A percentile compares a stretch with the other conserved stretches of the same genome.
phyloP scores from a whole-genome alignment of 306 rosid genomes.

The Comarum palustre region DNA sequence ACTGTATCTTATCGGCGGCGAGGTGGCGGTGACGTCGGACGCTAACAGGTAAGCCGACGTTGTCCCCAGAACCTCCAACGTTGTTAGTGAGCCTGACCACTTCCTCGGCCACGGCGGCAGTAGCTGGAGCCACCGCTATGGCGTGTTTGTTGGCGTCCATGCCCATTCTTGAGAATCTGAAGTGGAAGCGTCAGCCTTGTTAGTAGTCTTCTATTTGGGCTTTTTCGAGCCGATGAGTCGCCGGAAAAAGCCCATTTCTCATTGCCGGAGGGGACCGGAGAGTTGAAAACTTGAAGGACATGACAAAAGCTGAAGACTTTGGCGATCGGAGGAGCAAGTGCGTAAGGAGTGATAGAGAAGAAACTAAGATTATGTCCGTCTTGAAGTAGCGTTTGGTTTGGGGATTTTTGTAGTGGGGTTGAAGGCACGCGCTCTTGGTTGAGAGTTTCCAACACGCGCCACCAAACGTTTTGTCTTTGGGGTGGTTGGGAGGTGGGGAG shows the following conservation, averaged over 20 bases:
- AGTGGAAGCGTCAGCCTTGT: constrained; percentile 13
- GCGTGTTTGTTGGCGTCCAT: constrained; percentile 76
- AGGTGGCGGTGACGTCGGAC: constrained; percentile 20
- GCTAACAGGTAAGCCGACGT: constrained; percentile 2
- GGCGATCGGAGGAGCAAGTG: background rate
- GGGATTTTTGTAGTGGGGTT: background rate
- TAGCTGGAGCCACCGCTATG: constrained; percentile 86
- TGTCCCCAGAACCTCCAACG: constrained; percentile 4
- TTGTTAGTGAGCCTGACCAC: constrained; percentile 67
- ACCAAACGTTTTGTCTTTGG: background rate
- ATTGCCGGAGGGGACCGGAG: constrained; percentile 18
- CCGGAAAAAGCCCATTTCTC: constrained; percentile 78
- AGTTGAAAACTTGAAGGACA: background rate
- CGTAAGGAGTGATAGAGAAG: background rate
- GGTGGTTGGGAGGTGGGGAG: background rate
- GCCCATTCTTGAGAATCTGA: constrained; percentile 24
- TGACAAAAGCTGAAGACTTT: constrained; percentile 3
- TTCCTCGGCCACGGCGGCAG: constrained; percentile 89
- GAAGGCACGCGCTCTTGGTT: background rate
- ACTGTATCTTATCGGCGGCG: constrained; percentile 68
- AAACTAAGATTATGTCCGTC: background rate
- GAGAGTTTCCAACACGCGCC: background rate
- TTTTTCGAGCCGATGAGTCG: constrained; percentile 68
- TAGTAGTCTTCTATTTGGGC: constrained; percentile 18
- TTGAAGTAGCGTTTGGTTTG: background rate